Evolutionary conservation across 176 grass and related monocot species (phyloP), one percentile per base, ranked within the genome.

Genomic region (Cocos nucifera): DNA sequence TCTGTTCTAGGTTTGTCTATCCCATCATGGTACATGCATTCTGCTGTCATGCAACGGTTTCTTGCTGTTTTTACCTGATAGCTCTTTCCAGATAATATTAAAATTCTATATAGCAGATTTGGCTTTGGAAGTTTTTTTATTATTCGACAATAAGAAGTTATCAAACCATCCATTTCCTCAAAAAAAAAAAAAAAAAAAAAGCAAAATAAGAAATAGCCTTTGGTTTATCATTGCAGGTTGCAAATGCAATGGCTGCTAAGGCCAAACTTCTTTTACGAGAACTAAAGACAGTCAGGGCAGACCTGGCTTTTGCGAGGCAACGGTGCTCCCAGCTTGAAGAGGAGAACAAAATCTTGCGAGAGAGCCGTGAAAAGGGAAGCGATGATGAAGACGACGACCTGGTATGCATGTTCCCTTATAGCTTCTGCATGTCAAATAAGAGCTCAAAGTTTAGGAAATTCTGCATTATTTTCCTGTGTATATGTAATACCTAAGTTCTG

Each of bases 221-320:
- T 32, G 35, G 9, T 67, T 27, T 67, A 27, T 53, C 16, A 3
- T 61, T 61, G 57, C 24, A 71, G 69, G 57, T 71, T 21, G 56
- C 69, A 19, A 71, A 71, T 53, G 69, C 30, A 35, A 71, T 61
- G 69, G 57, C 69, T 30, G 69, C 69, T 10, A 71, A 71, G 56
- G 44, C 57, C 21, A 71, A 53, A 57, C 56, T 71, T 61, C 48
- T 71, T 30, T 16, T 71, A 56, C 20, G 44, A 17, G 69, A 71
- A 61, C 56, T 71, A 19, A 71, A 61, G 10, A 60, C 57, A 16
- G 48, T 61, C n/a, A 71, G 53, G 29, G 69, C 56, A 29, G 69
- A 71, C 56, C 17, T 71, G 15, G 39, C 69, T 30, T 61, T 61
- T 59, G 56, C 24, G 16, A 71, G 61, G 25, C 48, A 71, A 30